Evolutionary conservation across 164 flowering plant species (phyloP).

Genomic region (Annona cherimola): DNA sequence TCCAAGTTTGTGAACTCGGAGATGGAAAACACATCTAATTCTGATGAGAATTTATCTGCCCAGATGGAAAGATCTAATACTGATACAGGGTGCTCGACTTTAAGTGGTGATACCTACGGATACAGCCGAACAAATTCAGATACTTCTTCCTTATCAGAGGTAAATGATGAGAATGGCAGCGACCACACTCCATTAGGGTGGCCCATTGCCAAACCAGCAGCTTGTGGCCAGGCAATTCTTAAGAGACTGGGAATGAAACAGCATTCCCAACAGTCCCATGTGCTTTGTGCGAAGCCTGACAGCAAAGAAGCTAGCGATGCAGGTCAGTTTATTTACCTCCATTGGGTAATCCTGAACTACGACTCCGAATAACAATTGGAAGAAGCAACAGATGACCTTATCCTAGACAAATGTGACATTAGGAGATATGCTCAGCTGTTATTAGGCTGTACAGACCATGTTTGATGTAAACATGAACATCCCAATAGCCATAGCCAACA

Average conservation of each 20-base stretch:
- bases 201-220: constrained; percentile 29
- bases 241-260: constrained; percentile 49
- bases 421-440: no score
- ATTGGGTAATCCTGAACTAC: no score
- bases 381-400: background rate
- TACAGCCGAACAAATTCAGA: constrained; percentile 68
- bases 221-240: constrained; percentile 29
- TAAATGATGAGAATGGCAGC: constrained; percentile 45
- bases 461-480: background rate
- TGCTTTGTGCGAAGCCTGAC: constrained; percentile 21
- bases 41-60: constrained; percentile 43
- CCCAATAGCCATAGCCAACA: background rate
- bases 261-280: constrained; percentile 18
- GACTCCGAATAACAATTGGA: no score
- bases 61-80: constrained; percentile 43
- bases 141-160: constrained; percentile 57
- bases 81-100: constrained; percentile 36
- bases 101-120: constrained; percentile 45
- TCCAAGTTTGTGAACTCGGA: background rate
- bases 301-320: constrained; percentile 36
- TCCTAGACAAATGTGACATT: background rate
- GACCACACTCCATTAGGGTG: constrained; percentile 52
- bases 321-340: constrained; percentile 40
- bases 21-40: constrained; percentile 42
- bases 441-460: background rate